These are phyloP conservation scores for Diaporthe vexans DNA, from an alignment of 2,329 filamentous ascomycete genomes.

Conservation along the genomic window DNA sequence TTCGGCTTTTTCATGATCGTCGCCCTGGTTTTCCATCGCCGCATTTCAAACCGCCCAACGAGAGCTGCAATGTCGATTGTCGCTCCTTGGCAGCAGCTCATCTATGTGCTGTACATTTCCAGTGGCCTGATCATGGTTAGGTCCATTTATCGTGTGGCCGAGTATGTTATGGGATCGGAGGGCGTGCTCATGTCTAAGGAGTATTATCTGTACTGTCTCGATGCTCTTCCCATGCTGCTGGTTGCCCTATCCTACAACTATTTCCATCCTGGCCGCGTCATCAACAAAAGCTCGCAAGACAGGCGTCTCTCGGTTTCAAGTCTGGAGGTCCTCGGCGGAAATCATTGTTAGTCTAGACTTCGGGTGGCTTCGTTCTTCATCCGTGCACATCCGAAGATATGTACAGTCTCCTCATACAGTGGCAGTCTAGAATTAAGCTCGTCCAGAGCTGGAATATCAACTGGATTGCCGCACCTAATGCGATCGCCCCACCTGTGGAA, in stretches of 20 bases:
- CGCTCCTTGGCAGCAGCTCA: conserved; percentile 14
- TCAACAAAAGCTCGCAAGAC: neutral
- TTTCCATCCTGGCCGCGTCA: conserved; percentile 20
- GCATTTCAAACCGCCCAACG: conserved; percentile 8
- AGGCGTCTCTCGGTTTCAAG: conserved; percentile 1
- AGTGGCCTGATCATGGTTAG: conserved; percentile 28
- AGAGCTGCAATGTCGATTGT: neutral
- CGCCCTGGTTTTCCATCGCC: conserved; percentile 19
- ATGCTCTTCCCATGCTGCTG: conserved; percentile 29
- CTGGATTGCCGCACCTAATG: no score
- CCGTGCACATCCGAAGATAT: no score
- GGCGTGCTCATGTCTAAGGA: conserved; percentile 12
- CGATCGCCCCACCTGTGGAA: no score
- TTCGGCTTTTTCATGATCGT: conserved; percentile 33
- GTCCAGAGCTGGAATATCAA: no score
- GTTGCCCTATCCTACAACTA: neutral
- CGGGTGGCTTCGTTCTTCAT: no score
- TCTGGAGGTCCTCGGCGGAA: neutral
- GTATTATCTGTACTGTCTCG: conserved; percentile 4
- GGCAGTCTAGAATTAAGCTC: no score
- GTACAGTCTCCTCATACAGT: no score
- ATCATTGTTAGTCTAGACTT: neutral
- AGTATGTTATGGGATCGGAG: neutral
- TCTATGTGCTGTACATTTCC: conserved; percentile 13
- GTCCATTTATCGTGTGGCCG: conserved; percentile 13